Percentiles rank a stretch among this genome's conserved stretches.
Evolutionary conservation across 176 grass and related monocot species (phyloP).

Genomic region (bread wheat (Triticum aestivum)): IWGSC_CS_RefSeq_v2.1 NC_057800.1:732669961-732670460

Average conservation of each 20-base stretch:
- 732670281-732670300: not conserved
- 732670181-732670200: not conserved
- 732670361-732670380: constrained; percentile 37
- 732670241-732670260: not conserved
- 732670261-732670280: not conserved
- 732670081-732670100: constrained; percentile 51
- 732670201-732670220: not conserved
- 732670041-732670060: constrained; percentile 53
- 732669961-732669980: constrained; percentile 19
- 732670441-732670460: constrained; percentile 73
- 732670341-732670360: not conserved
- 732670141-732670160: not conserved
- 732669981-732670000: constrained; percentile 28
- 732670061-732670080: constrained; percentile 57
- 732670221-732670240: not conserved
- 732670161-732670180: not conserved
- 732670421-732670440: constrained; percentile 76
- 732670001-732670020: constrained; percentile 34
- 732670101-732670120: constrained; percentile 53
- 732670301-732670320: not conserved
- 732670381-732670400: constrained; percentile 70
- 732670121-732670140: constrained; percentile 35
- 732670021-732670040: constrained; percentile 66
- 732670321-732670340: not conserved
- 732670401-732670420: constrained; percentile 58